Evolutionary conservation across 2,329 filamentous ascomycete genomes (phyloP).

Genomic region (Cordyceps fumosorosea): DNA sequence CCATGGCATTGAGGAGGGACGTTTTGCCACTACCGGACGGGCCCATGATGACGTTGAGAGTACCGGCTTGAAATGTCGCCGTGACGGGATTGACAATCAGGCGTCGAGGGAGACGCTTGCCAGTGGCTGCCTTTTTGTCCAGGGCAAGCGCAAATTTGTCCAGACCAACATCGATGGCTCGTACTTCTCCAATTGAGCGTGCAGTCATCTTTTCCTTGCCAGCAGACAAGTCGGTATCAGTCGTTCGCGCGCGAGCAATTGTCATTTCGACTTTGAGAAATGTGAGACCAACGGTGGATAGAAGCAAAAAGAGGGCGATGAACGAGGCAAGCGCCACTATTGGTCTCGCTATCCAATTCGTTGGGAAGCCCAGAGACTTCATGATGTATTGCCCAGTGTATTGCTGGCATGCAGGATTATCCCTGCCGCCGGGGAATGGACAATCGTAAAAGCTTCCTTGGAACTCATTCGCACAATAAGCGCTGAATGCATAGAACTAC

Average conservation of each 20-base stretch:
- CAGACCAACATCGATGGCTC: conserved; percentile 58
- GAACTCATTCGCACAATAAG: conserved; percentile 68
- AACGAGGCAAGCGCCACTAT: conserved; percentile 59
- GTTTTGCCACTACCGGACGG: conserved; percentile 74
- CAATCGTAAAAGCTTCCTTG: conserved; percentile 66
- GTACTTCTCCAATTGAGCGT: conserved; percentile 43
- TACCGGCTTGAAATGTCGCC: conserved; percentile 59
- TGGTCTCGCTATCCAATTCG: conserved; percentile 60
- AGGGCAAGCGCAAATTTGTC: conserved; percentile 58
- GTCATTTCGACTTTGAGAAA: conserved; percentile 63
- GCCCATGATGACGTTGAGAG: conserved; percentile 73
- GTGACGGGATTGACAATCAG: conserved; percentile 62
- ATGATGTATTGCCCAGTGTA: conserved; percentile 67
- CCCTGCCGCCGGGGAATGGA: conserved; percentile 52
- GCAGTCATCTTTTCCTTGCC: conserved; percentile 64
- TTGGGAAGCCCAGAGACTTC: conserved; percentile 59
- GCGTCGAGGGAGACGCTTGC: conserved; percentile 46
- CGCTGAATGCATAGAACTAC: conserved; percentile 64
- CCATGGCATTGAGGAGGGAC: conserved; percentile 66
- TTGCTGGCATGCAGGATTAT: conserved; percentile 58
- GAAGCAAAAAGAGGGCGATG: conserved; percentile 53
- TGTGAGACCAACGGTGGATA: conserved; percentile 55
- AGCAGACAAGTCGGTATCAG: conserved; percentile 56
- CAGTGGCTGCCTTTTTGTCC: conserved; percentile 50
- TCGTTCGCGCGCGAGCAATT: conserved; percentile 55